phyloP scores from a whole-genome alignment of 139 green algal genomes.

The Chlorella sp. region DNA sequence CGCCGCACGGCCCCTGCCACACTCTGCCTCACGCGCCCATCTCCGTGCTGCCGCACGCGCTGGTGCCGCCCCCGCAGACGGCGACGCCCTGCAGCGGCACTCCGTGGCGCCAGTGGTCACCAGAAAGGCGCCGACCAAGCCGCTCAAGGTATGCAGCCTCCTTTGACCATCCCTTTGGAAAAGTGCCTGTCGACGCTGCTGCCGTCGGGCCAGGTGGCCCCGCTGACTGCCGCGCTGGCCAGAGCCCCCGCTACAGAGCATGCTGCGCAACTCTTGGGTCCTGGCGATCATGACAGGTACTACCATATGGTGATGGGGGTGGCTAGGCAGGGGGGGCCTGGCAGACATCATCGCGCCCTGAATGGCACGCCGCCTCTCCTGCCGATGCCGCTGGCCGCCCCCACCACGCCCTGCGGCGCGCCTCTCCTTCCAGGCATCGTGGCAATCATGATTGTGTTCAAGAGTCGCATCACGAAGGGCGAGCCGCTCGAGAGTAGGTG shows the following conservation, averaged over 20 bases:
- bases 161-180: not conserved
- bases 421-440: too few relatives aligned
- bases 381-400: too few relatives aligned
- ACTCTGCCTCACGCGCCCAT: too few relatives aligned
- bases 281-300: conserved; percentile 20
- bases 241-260: not conserved
- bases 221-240: not conserved
- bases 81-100: not conserved
- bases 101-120: not conserved
- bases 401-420: too few relatives aligned
- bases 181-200: too few relatives aligned
- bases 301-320: too few relatives aligned
- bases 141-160: not conserved
- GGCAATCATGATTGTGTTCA: conserved; percentile 6
- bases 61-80: too few relatives aligned
- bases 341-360: too few relatives aligned
- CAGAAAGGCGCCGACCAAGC: not conserved
- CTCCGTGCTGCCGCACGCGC: too few relatives aligned
- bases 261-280: conserved; percentile 34
- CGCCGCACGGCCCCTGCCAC: too few relatives aligned
- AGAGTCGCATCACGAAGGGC: conserved; percentile 15
- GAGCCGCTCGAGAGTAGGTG: conserved; percentile 33
- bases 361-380: too few relatives aligned
- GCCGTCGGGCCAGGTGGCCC: not conserved
- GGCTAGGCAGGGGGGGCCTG: too few relatives aligned